Conservation (phyloP, 805 yeast species). For the Hanseniaspora clermontiae region DNA sequence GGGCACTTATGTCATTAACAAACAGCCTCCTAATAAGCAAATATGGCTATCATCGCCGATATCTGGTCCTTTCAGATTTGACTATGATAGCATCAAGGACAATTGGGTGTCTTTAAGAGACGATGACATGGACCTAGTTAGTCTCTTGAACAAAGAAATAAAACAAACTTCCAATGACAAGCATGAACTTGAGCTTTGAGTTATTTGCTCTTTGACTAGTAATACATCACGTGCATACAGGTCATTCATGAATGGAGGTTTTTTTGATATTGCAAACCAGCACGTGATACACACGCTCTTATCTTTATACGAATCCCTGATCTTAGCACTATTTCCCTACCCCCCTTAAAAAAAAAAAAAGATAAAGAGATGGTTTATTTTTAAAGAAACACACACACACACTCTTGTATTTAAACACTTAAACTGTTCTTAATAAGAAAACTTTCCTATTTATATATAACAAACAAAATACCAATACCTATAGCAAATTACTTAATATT, state of each 20-base stretch:
- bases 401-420: too few relatives aligned
- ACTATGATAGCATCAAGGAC: slow-evolving; percentile 44
- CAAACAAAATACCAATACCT: too few relatives aligned
- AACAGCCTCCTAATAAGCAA: slow-evolving; percentile 95
- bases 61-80: slow-evolving; percentile 84
- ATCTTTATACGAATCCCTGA: too few relatives aligned
- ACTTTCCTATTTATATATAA: too few relatives aligned
- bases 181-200: neutral
- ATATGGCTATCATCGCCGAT: slow-evolving; percentile 91
- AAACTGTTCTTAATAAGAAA: too few relatives aligned
- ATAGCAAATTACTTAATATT: neutral
- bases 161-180: slow-evolving; percentile 20
- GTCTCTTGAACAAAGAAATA: slow-evolving; percentile 42
- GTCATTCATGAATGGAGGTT: neutral
- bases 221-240: neutral
- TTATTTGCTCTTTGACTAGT: neutral
- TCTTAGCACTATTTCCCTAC: too few relatives aligned
- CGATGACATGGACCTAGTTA: slow-evolving; percentile 31
- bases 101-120: slow-evolving; percentile 76
- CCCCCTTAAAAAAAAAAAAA: too few relatives aligned
- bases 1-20: slow-evolving; percentile 86
- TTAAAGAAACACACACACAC: too few relatives aligned
- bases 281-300: too few relatives aligned
- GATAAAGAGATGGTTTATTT: too few relatives aligned
- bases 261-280: too few relatives aligned